These are phyloP conservation scores for Plectranthus barbatus DNA, from an alignment of 257 asterid genomes.

Conservation along the genomic window DNA sequence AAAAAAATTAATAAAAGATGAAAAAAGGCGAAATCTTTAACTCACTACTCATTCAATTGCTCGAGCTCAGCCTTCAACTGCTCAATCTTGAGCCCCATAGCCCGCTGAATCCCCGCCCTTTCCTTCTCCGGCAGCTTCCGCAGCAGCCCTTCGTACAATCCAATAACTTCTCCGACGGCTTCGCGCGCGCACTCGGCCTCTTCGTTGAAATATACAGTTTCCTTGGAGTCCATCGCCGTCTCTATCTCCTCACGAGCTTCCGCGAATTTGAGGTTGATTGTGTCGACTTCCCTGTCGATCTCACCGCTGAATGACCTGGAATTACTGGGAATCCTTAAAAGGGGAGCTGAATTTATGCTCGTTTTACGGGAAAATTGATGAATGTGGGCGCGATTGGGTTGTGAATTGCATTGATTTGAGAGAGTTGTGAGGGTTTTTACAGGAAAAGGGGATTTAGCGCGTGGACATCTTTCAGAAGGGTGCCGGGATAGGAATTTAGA, in stretches of 20 bases:
- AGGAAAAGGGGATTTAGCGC: conserved; percentile 22
- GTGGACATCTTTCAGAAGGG: conserved; percentile 23
- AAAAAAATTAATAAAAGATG: not conserved
- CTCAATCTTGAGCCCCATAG: conserved; percentile 96
- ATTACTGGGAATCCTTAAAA: conserved; percentile 18
- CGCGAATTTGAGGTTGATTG: conserved; percentile 83
- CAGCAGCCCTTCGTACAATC: conserved; percentile 55
- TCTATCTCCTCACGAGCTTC: conserved; percentile 99
- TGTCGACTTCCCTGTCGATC: conserved; percentile 61
- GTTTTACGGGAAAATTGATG: conserved; percentile 15
- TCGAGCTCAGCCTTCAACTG: conserved; percentile 86
- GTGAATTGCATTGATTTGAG: conserved; percentile 11
- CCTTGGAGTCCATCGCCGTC: conserved; percentile 89
- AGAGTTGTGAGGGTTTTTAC: conserved; percentile 11
- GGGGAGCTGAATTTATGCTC: conserved; percentile 20
- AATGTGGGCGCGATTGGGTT: conserved; percentile 10
- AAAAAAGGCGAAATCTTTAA: not conserved
- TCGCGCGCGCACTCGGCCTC: conserved; percentile 96
- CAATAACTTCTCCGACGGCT: conserved; percentile 68
- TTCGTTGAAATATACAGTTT: conserved; percentile 84
- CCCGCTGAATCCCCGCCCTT: conserved; percentile 61
- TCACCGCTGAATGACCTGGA: conserved; percentile 48
- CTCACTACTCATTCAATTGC: conserved; percentile 75
- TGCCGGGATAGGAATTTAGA: conserved; percentile 25
- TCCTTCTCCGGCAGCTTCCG: conserved; percentile 51